These are phyloP conservation scores for Kodamaea alishanica DNA, from an alignment of 1,139 yeast species.

Conservation along the genomic window DNA sequence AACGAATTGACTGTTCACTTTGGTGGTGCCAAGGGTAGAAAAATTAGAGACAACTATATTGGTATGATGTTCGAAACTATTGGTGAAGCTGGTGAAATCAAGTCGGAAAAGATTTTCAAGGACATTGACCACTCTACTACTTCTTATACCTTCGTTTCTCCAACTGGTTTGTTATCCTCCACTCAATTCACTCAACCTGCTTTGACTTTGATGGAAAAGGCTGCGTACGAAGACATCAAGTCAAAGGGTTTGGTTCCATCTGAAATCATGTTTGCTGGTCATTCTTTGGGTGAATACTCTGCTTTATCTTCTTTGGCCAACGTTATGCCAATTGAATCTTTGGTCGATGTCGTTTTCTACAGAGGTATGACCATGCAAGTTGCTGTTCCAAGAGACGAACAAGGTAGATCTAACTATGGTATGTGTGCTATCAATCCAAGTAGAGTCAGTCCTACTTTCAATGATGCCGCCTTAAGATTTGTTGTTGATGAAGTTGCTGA, in stretches of 20 bases:
- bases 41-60: slow-evolving; percentile 88
- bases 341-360: slow-evolving; percentile 97
- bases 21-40: slow-evolving; percentile 97
- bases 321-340: slow-evolving; percentile 97
- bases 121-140: slow-evolving; percentile 79
- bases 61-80: slow-evolving; percentile 97
- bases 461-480: slow-evolving; percentile 89
- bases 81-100: slow-evolving; percentile 76
- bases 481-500: slow-evolving; percentile 85
- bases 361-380: slow-evolving; percentile 99
- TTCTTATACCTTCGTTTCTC: slow-evolving; percentile 84
- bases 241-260: slow-evolving; percentile 93
- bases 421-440: slow-evolving; percentile 99
- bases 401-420: slow-evolving; percentile 97
- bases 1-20: slow-evolving; percentile 92
- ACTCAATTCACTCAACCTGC: slow-evolving; percentile 99
- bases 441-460: slow-evolving; percentile 82
- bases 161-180: slow-evolving; percentile 93
- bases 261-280: slow-evolving; percentile 96
- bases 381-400: slow-evolving; percentile 94
- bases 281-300: slow-evolving; percentile 97
- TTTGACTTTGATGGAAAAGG: slow-evolving; percentile 97
- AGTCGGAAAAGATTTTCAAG: slow-evolving; percentile 93
- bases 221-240: slow-evolving; percentile 96
- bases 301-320: slow-evolving; percentile 96